Base-by-base conservation (phyloP, 768 basidiomycete species). In the Mycena alexandri region DNA sequence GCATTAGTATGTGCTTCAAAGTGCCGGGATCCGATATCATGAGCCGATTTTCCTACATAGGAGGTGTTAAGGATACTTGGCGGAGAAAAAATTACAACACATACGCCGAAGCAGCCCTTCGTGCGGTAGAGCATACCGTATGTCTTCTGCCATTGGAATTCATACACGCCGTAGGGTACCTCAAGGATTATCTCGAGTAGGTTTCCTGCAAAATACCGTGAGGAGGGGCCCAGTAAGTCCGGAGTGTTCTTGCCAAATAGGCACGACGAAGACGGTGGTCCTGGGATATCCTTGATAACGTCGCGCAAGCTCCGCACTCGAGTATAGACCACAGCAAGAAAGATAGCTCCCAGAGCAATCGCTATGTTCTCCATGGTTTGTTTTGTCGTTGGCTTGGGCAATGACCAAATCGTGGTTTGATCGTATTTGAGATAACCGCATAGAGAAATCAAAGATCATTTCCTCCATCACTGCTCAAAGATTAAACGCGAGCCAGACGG, bases 131-230 rank as follows among this genome's bases (percentile, higher is more conserved):
- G 61, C 25, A 47, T 36, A 7, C 68, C 68, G 38, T 54, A 69
- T 12, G n/a, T 64, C 53, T 69, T 69, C 58, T 69, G 68, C 68
- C 68, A 69, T 47, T 64, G 34, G 42, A 69, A 69, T 50, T 64
- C 58, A 24, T 33, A 43, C 22, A 61, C 59, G n/a, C 68, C 68
- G 33, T 69, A 69, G 17, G 68, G 68, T 13, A 69, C 63, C 57
- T 65, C 46, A 21, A 69, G 63, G 53, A 61, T 65, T 29, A 69
- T 53, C 42, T 69, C 63, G 0, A 69, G 63, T 48, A 69, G 13
- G 50, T 69, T 69, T 2, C 68, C 68, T 68, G 33, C 25, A 55
- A 29, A 10, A 29, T 12, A 29, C 21, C 21, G 50, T 63, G 50
- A 62, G 54, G 17, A 38, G 17, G 24, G 21, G 36, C 14, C 43